Percentiles rank a stretch among this genome's conserved stretches.
Evolutionary conservation across 306 rosid species (phyloP).

Genomic region (Cicer yamashitae): DNA sequence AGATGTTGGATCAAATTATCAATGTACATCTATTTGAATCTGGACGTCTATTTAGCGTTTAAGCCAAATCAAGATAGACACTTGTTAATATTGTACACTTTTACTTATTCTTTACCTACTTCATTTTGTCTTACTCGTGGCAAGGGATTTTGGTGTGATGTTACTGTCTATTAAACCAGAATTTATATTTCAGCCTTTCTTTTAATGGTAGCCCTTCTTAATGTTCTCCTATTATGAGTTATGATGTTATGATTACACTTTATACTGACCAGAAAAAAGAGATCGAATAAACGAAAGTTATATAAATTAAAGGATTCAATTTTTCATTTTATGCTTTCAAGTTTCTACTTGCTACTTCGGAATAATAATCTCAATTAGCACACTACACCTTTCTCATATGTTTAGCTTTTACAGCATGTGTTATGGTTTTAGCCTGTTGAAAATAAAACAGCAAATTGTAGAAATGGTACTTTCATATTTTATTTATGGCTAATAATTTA

Average conservation of each 20-base stretch:
- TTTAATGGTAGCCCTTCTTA: background rate
- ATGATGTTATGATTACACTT: background rate
- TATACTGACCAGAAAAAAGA: background rate
- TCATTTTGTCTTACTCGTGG: background rate
- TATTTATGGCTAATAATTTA: background rate
- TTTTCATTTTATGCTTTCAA: slow-evolving; percentile 18
- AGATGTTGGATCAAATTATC: slow-evolving; percentile 14
- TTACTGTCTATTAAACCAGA: slow-evolving; percentile 4
- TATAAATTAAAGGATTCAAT: background rate
- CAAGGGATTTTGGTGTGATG: background rate
- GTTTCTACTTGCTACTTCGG: background rate
- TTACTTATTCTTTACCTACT: background rate
- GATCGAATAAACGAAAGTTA: background rate
- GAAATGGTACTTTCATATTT: background rate
- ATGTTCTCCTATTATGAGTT: slow-evolving; percentile 3
- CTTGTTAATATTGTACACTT: slow-evolving; percentile 30
- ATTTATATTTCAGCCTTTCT: background rate
- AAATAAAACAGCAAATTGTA: slow-evolving; percentile 8
- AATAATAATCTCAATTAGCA: slow-evolving; percentile 19
- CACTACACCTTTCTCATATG: background rate
- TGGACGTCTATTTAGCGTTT: slow-evolving; percentile 9
- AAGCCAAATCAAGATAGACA: background rate
- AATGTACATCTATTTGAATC: slow-evolving; percentile 7
- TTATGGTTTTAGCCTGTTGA: slow-evolving; percentile 2
- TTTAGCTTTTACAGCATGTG: background rate